Evolutionary conservation across 495 filamentous ascomycete genomes (phyloP), one percentile per base, ranked within the genome.

Genomic region (Chaetomium fimeti): DNA sequence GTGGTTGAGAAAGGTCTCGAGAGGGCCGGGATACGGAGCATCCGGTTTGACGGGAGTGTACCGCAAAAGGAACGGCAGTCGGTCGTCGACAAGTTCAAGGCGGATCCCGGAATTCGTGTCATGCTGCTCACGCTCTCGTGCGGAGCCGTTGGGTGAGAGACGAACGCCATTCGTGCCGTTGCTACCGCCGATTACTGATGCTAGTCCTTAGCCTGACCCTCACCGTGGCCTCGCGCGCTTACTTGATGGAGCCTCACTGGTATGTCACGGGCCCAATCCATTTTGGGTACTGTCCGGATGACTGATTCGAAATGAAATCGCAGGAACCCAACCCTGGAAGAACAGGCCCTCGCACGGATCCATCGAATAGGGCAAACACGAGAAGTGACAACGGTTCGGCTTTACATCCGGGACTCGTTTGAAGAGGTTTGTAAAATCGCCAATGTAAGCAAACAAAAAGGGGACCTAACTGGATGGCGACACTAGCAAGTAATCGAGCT

Each of bases 1-100:
- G 16, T 79, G 1, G 69, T 81, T 0, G 70, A 78, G 49, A 28
- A 36, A 0, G 76, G 68, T 5, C 70, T 83, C 13, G 65, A 71
- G 8, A 60, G 75, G 22, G 68, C 72, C 7, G 22, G 54, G 4
- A 72, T 82, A 8, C 28, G 27, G 1, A 68, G 64, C 57, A 52
- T 77, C 2, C 74, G 79, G 2, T 77, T 81, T 55, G 81, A 83
- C 62, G 79, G 79, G n/a, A 77, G 70, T 49, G 71, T 80, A 12
- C 69, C 72, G 1, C 69, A 74, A 18, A 73, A 72, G 22, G 62
- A 76, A 15, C 64, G 79, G 27, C 70, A 77, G n/a, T 47, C 38
- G 5, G 69, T 76, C 29, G 57, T 81, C 25, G 63, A 75, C 2
- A 62, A 18, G 11, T 80, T 80, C 62, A 57, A 65, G 1, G 64